phyloP scores from a whole-genome alignment of 805 yeast genomes.

The Wickerhamomyces queroliae region DNA sequence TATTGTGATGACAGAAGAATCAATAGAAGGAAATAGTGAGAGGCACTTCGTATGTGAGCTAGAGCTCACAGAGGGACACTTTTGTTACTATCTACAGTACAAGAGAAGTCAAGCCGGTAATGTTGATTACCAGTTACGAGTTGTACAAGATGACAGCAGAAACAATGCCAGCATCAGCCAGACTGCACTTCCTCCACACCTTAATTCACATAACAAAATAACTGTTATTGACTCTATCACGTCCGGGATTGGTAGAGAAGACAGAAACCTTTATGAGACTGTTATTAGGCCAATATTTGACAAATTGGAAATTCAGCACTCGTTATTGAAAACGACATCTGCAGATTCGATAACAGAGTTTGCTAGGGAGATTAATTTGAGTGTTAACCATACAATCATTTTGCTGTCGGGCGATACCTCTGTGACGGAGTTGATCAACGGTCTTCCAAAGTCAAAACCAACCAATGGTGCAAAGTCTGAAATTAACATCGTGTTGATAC shows the following conservation, averaged over 20 bases:
- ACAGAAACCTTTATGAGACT: conserved; percentile 32
- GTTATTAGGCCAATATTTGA: conserved; percentile 44
- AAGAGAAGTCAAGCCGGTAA: neutral
- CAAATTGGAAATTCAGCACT: conserved; percentile 28
- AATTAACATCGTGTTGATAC: conserved; percentile 36
- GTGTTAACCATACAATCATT: conserved; percentile 36
- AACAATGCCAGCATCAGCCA: neutral
- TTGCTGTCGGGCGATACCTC: conserved; percentile 87
- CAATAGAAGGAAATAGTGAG: too few relatives aligned
- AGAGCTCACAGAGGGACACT: too few relatives aligned
- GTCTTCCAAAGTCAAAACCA: conserved; percentile 18
- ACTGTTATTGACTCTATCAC: conserved; percentile 28
- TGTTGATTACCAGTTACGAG: neutral
- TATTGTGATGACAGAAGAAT: too few relatives aligned
- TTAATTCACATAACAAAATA: conserved; percentile 7
- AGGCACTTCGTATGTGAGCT: too few relatives aligned
- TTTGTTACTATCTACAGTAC: too few relatives aligned
- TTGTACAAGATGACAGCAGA: too few relatives aligned
- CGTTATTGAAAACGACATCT: conserved; percentile 38
- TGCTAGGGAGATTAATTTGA: conserved; percentile 26
- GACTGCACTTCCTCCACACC: conserved; percentile 6
- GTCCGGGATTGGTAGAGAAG: conserved; percentile 31
- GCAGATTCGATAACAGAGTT: conserved; percentile 32
- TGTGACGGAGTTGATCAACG: conserved; percentile 68
- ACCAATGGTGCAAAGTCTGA: neutral